A percentile compares a stretch with the other conserved stretches of the same genome.
Conservation (phyloP, 495 filamentous ascomycete genomes). For the Neurospora discreta region DNA sequence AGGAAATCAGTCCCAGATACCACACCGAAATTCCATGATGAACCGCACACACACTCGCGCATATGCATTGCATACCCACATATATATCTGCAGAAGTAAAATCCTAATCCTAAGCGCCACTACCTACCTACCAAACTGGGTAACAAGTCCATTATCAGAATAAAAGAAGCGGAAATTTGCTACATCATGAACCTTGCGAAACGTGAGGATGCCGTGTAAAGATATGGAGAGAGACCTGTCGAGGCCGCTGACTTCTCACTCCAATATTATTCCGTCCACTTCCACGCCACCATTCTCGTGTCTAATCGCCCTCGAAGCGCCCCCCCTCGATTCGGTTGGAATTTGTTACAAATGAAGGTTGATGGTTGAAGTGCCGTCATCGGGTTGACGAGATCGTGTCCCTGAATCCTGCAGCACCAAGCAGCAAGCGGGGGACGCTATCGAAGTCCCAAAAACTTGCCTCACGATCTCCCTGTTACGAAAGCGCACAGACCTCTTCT, state of each 20-base stretch:
- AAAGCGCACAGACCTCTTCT: too few species aligned
- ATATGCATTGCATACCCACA: neutral
- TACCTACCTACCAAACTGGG: neutral
- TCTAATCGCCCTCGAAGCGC: neutral
- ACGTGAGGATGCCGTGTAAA: neutral
- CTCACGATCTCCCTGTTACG: too few species aligned
- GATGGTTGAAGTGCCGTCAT: neutral
- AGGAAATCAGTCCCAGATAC: neutral
- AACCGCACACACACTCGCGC: neutral
- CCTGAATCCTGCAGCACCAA: neutral
- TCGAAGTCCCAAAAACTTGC: too few species aligned
- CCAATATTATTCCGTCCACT: neutral
- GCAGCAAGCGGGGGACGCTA: too few species aligned
- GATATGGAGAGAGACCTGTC: neutral
- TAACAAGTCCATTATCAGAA: neutral
- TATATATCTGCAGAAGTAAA: neutral
- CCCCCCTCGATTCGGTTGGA: neutral
- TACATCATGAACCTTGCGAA: neutral
- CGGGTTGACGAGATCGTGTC: neutral
- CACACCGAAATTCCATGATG: neutral
- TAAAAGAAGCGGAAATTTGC: neutral
- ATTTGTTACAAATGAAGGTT: neutral
- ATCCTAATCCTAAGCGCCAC: neutral
- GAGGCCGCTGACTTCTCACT: neutral
- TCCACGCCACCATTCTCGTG: neutral